Evolutionary conservation across 768 basidiomycete species (phyloP), one percentile per base, ranked within the genome.

Genomic region (Russula brevipes): DNA sequence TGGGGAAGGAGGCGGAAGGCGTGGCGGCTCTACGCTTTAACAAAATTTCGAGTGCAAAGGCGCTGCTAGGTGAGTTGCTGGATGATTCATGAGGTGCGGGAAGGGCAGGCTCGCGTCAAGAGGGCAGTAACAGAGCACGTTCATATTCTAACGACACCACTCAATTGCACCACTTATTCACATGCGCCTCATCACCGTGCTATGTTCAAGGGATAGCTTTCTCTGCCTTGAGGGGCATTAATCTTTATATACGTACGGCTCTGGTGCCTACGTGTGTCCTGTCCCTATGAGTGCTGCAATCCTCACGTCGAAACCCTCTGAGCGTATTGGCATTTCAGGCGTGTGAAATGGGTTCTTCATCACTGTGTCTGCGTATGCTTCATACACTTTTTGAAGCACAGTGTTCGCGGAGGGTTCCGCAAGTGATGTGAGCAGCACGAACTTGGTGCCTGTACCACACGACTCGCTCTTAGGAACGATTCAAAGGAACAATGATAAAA

Each of bases 301-400:
- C 50, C 85, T 82, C 59, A 76, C 76, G 70, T 98, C 96, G 71
- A 98, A 98, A 17, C 84, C 85, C 69, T 94, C 91, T 49, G 81
- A 93, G 52, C 97, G 85, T 67, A 98, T 94, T 2, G 97, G 97
- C 96, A 98, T 99, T 73, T 98, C 97, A n/a, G 90, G 91, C 5
- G 94, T 96, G 74, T 98, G 94, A 75, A 99, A 99, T 0, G 97
- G 97, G 71, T 98, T 98, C 80, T 98, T 98, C 92, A 98, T 96
- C 59, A 94, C 94, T 1, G 90, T 86, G 71, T 98, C 97, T 0
- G 95, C 82, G 73, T 98, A 99, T 19, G 83, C 85, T 73, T 98
- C 94, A 74, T 98, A 98, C 52, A 94, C 86, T 73, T 86, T 91
- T 70, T 88, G 87, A 45, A 99, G 77, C 24, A 88, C 78, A 3